Conservation (phyloP, 2,329 filamentous ascomycete species). For the Chalaropsis ovoidea region DNA sequence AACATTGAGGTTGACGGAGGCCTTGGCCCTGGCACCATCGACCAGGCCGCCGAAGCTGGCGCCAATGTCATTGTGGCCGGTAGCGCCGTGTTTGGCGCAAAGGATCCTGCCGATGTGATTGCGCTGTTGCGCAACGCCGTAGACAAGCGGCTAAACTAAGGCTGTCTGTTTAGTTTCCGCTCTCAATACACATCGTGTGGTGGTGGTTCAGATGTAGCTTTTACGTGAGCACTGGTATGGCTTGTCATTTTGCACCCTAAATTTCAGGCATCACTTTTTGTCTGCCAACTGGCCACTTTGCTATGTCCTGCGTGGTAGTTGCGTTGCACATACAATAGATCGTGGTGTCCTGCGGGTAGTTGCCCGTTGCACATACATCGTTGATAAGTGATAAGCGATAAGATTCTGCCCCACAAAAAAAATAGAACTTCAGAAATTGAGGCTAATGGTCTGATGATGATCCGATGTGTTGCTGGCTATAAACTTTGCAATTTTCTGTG, state of each 20-base stretch:
- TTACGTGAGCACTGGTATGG: not conserved
- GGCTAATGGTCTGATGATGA: conserved; percentile 23
- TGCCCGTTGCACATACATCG: not conserved
- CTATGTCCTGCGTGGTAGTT: not conserved
- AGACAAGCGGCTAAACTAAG: conserved; percentile 41
- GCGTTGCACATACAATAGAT: not conserved
- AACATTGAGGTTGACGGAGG: conserved; percentile 98
- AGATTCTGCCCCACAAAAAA: conserved; percentile 25
- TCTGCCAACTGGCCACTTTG: not conserved
- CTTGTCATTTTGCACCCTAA: conserved; percentile 24
- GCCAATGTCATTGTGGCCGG: conserved; percentile 98
- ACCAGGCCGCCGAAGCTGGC: conserved; percentile 85
- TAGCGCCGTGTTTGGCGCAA: conserved; percentile 86
- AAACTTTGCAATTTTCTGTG: conserved; percentile 10
- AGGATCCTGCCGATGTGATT: conserved; percentile 81
- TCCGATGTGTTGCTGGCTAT: conserved; percentile 11
- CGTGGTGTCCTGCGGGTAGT: not conserved
- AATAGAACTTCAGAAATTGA: conserved; percentile 9
- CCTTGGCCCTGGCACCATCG: conserved; percentile 76
- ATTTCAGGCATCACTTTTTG: conserved; percentile 33
- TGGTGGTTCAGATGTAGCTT: not conserved
- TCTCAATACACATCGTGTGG: too few relatives aligned
- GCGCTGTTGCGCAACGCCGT: conserved; percentile 69
- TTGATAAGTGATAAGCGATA: conserved; percentile 19
- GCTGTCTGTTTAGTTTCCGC: too few relatives aligned